Conservation (phyloP, 139 green algal species). For the Gonium pectorale region DNA sequence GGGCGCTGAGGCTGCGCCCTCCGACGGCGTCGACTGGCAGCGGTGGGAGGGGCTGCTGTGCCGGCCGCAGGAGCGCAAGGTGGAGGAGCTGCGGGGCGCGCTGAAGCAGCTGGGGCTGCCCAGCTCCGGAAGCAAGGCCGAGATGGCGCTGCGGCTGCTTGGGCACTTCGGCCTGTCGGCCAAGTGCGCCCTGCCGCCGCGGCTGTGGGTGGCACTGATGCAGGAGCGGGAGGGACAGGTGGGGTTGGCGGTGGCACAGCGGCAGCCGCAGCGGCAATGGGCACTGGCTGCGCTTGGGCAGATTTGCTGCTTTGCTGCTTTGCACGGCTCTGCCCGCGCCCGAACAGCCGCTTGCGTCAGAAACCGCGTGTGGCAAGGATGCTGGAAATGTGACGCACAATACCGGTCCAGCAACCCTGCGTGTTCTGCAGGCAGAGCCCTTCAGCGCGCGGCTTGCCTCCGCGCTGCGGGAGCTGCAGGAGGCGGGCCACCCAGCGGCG, state of each 20-base stretch:
- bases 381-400: no score
- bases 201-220: slow-evolving; percentile 2
- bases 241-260: neutral
- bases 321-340: no score
- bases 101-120: neutral
- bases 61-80: neutral
- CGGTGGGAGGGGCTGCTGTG: slow-evolving; percentile 1
- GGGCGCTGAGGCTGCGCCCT: neutral
- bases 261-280: no score
- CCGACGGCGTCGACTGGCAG: neutral
- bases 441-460: neutral
- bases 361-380: neutral
- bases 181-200: neutral
- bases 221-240: slow-evolving; percentile 22
- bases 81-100: neutral
- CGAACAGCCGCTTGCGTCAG: neutral
- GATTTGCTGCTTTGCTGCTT: no score
- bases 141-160: slow-evolving; percentile 7
- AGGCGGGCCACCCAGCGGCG: neutral
- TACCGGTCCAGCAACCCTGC: no score
- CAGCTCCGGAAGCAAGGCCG: neutral
- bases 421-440: no score
- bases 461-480: neutral
- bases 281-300: no score
- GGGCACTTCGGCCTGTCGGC: neutral